Conservation (phyloP, 371 early-diverging fungal genomes). For the Apophysomyces sp. region DNA sequence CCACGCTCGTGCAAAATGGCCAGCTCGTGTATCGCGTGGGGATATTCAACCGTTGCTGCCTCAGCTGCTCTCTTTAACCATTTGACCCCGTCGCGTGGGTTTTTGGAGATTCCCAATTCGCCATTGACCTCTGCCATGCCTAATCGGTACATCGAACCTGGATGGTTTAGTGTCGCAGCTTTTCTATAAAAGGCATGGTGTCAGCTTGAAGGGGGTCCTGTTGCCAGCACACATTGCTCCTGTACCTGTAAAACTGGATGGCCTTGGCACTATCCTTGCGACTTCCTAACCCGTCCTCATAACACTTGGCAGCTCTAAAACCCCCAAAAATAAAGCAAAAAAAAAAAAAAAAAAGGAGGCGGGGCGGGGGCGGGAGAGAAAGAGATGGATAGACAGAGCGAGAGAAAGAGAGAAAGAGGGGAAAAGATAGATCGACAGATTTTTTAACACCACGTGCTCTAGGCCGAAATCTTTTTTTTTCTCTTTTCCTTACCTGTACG, state of each 20-base stretch:
- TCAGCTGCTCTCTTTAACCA: constrained; percentile 78
- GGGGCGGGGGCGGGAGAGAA: neutral
- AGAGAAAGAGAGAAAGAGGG: neutral
- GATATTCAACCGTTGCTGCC: constrained; percentile 74
- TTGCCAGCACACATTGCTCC: constrained; percentile 1
- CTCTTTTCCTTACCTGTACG: constrained; percentile 44
- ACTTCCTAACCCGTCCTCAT: constrained; percentile 69
- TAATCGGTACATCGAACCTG: constrained; percentile 72
- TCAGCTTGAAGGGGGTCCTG: constrained; percentile 7
- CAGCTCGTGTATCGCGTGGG: constrained; percentile 80
- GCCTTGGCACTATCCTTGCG: constrained; percentile 62
- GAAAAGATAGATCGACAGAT: neutral
- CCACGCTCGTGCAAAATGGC: constrained; percentile 72
- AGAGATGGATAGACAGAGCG: neutral
- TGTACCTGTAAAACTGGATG: constrained; percentile 72
- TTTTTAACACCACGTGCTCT: neutral
- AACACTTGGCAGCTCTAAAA: constrained; percentile 64
- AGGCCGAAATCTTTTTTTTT: neutral
- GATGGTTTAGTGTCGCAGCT: constrained; percentile 68
- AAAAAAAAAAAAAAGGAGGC: neutral
- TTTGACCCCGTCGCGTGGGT: constrained; percentile 72
- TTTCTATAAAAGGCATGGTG: constrained; percentile 40
- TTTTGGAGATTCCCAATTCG: constrained; percentile 59
- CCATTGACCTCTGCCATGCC: constrained; percentile 74
- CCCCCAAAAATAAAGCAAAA: neutral